A percentile compares a stretch with the other conserved stretches of the same genome.
These are phyloP conservation scores for Exsudoporus frostii DNA, from an alignment of 768 basidiomycete species.

Conservation along the genomic window DNA sequence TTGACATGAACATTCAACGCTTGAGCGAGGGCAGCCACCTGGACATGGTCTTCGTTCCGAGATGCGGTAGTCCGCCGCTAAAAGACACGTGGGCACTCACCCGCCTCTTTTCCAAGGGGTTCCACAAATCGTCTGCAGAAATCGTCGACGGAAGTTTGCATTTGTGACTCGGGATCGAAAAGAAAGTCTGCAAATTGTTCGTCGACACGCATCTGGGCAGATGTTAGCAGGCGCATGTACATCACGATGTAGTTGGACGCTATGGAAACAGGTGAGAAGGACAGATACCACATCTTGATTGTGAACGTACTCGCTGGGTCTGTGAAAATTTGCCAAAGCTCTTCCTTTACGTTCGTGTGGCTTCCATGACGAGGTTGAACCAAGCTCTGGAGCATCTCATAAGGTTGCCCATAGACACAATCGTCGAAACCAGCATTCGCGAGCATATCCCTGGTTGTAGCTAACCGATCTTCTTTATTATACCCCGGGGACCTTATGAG, in stretches of 20 bases:
- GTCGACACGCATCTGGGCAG: conserved; percentile 70
- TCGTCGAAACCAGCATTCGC: conserved; percentile 59
- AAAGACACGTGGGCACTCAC: conserved; percentile 30
- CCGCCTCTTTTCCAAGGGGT: conserved; percentile 73
- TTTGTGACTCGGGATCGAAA: conserved; percentile 67
- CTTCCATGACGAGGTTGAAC: conserved; percentile 41
- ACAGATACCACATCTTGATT: not conserved
- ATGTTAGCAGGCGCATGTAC: conserved; percentile 79
- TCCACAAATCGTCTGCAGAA: conserved; percentile 84
- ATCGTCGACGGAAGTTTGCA: conserved; percentile 49
- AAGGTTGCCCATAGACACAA: conserved; percentile 73
- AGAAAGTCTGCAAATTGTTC: conserved; percentile 66
- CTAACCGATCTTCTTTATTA: conserved; percentile 47
- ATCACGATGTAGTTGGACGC: conserved; percentile 73
- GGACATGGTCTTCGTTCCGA: conserved; percentile 62
- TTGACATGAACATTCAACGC: conserved; percentile 65
- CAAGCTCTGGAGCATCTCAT: conserved; percentile 56
- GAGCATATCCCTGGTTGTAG: conserved; percentile 51
- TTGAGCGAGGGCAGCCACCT: conserved; percentile 72
- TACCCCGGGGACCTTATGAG: conserved; percentile 50
- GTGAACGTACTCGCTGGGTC: conserved; percentile 42
- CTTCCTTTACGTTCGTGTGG: conserved; percentile 32
- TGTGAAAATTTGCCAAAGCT: conserved; percentile 45
- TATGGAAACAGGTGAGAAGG: conserved; percentile 21
- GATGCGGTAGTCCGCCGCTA: not conserved